These are phyloP conservation scores for Emergomyces orientalis DNA, from an alignment of 2,329 filamentous ascomycete genomes.

Conservation along the genomic window DNA sequence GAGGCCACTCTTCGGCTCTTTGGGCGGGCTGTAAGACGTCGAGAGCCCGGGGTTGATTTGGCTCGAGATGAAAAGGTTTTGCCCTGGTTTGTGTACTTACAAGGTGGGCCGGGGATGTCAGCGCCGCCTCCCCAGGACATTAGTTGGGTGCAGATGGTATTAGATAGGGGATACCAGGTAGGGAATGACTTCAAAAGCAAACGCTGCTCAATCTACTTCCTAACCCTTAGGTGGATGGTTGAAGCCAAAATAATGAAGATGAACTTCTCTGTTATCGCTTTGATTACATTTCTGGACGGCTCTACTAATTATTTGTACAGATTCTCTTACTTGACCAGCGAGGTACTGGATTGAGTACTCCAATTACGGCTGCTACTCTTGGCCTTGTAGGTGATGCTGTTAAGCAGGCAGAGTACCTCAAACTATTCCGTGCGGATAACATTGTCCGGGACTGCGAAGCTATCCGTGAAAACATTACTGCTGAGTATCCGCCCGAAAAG, in stretches of 20 bases:
- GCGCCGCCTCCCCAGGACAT: slow-evolving; percentile 65
- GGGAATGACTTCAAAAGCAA: slow-evolving; percentile 4
- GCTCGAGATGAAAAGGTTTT: slow-evolving; percentile 41
- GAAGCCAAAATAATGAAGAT: not conserved
- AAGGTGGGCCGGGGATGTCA: slow-evolving; percentile 77
- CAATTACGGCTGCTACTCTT: slow-evolving; percentile 65
- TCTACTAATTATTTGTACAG: slow-evolving; percentile 18
- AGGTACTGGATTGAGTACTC: slow-evolving; percentile 75
- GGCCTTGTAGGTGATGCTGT: slow-evolving; percentile 52
- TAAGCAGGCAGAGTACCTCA: slow-evolving; percentile 70
- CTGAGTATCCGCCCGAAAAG: slow-evolving; percentile 57
- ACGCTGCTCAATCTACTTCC: not conserved
- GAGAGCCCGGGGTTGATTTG: slow-evolving; percentile 50
- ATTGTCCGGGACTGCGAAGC: slow-evolving; percentile 87
- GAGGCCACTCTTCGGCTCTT: slow-evolving; percentile 63
- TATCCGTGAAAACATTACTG: slow-evolving; percentile 64
- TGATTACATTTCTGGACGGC: not conserved
- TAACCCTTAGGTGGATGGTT: not conserved
- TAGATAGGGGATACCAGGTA: slow-evolving; percentile 75
- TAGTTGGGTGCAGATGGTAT: slow-evolving; percentile 58
- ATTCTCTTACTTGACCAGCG: slow-evolving; percentile 79
- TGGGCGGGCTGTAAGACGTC: slow-evolving; percentile 60
- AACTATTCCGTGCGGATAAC: slow-evolving; percentile 77
- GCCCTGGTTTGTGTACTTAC: slow-evolving; percentile 61
- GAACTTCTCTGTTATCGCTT: not conserved